These are phyloP conservation scores for Musa balbisiana DNA, from an alignment of 202 grass and related monocot species.

Conservation along the genomic window DNA sequence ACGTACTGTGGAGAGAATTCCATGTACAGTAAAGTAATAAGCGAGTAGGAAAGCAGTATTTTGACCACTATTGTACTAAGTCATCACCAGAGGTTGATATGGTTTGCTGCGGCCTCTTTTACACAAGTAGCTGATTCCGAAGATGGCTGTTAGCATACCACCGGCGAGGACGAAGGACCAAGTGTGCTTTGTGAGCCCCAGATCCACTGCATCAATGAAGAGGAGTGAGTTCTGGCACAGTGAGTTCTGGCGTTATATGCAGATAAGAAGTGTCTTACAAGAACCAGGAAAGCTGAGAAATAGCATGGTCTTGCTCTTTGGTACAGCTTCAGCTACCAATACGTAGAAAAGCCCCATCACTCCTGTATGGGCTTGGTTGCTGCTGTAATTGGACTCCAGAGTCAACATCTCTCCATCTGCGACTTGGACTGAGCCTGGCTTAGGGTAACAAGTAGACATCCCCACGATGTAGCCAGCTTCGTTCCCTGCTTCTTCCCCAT, in stretches of 20 bases:
- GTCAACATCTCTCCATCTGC: constrained; percentile 57
- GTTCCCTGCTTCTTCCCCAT: constrained; percentile 53
- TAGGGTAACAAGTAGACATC: constrained; percentile 73
- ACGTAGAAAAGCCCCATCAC: constrained; percentile 81
- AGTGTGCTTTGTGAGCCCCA: neutral
- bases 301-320: constrained; percentile 3
- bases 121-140: neutral
- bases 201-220: neutral
- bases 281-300: constrained; percentile 35
- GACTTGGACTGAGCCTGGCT: constrained; percentile 44
- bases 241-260: neutral
- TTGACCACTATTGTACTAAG: neutral
- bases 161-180: neutral
- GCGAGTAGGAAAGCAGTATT: too few relatives aligned
- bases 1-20: too few relatives aligned
- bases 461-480: constrained; percentile 74
- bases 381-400: constrained; percentile 74
- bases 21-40: too few relatives aligned
- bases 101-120: neutral
- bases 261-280: constrained; percentile 26
- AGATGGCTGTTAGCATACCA: neutral
- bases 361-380: constrained; percentile 45
- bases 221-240: too few relatives aligned
- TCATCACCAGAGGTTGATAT: neutral
- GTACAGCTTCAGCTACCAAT: constrained; percentile 47